These are phyloP conservation scores for Zizania palustris DNA, from an alignment of 202 grass and related monocot species.

Conservation along the genomic window DNA sequence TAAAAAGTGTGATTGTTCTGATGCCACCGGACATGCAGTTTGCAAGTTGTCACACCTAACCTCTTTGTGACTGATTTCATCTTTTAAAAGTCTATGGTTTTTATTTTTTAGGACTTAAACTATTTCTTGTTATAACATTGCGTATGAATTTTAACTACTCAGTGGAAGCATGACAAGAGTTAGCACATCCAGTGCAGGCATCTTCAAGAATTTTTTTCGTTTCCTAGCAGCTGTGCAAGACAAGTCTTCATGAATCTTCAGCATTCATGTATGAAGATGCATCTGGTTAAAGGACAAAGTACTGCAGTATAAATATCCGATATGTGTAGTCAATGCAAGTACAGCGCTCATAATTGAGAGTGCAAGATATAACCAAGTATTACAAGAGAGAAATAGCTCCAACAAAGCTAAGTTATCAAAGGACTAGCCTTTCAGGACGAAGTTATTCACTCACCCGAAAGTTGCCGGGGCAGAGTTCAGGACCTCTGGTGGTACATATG, in stretches of 20 bases:
- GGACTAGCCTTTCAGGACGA: neutral
- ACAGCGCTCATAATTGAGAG: constrained; percentile 4
- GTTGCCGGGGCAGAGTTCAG: constrained; percentile 93
- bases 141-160: constrained; percentile 7
- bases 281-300: neutral
- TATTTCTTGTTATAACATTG: neutral
- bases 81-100: neutral
- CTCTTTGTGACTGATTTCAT: neutral
- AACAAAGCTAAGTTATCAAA: constrained; percentile 15
- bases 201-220: neutral
- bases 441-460: constrained; percentile 68
- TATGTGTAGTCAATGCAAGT: constrained; percentile 1
- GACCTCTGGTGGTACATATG: constrained; percentile 96
- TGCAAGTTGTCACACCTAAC: neutral
- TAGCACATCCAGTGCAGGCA: neutral
- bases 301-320: constrained; percentile 17
- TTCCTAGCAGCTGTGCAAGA: neutral
- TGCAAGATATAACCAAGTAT: constrained; percentile 10
- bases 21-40: neutral
- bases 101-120: neutral
- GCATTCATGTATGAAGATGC: constrained; percentile 9
- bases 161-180: neutral
- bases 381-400: neutral
- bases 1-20: neutral
- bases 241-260: neutral